phyloP scores from a whole-genome alignment of 202 grass and related monocot genomes.

The Digitaria exilis region DNA sequence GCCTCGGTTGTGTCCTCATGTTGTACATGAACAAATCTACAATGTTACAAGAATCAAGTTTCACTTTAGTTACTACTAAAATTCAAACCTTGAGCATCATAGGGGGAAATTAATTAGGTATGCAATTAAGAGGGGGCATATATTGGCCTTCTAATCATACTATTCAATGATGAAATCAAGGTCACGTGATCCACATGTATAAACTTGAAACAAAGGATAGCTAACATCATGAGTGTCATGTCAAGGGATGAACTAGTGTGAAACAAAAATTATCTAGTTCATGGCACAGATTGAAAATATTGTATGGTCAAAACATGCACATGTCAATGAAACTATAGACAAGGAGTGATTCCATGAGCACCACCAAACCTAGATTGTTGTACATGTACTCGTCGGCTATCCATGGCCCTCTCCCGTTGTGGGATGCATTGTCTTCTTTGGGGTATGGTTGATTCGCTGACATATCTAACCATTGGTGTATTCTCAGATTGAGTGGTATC shows the following conservation, averaged over 20 bases:
- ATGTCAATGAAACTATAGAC: not conserved
- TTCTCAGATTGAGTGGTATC: not conserved
- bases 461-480: not conserved
- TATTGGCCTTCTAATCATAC: not conserved
- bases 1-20: too few species aligned
- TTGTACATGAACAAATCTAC: too few species aligned
- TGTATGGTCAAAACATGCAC: not conserved
- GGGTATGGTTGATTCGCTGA: too few species aligned
- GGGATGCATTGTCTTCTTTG: too few species aligned
- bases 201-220: not conserved
- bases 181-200: not conserved
- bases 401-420: not conserved
- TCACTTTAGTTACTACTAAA: not conserved
- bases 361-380: not conserved
- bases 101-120: not conserved
- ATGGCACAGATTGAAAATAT: not conserved
- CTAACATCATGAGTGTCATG: not conserved
- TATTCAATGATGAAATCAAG: not conserved
- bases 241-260: not conserved
- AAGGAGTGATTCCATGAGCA: not conserved
- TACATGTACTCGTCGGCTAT: not conserved
- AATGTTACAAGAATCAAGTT: not conserved
- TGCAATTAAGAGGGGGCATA: not conserved
- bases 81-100: not conserved
- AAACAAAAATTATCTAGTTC: not conserved